Evolutionary conservation across 1,284 basidiomycete genomes (phyloP).

Genomic region (Pholiota adiposa): DNA sequence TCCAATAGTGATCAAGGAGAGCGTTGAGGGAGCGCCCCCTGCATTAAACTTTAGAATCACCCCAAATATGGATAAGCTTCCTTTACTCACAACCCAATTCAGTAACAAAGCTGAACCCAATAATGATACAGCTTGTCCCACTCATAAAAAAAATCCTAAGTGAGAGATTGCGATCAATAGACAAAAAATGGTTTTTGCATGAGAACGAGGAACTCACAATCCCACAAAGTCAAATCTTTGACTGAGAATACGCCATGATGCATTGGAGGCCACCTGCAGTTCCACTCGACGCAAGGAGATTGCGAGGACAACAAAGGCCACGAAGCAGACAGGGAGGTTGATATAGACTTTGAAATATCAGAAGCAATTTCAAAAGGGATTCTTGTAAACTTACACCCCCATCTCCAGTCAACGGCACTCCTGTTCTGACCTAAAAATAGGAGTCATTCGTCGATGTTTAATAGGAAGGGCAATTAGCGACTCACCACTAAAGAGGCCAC

Average conservation of each 20-base stretch:
- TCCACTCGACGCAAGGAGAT: slow-evolving; percentile 60
- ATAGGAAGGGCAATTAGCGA: background rate
- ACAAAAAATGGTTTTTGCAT: background rate
- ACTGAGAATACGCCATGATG: slow-evolving; percentile 59
- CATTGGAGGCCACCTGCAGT: slow-evolving; percentile 45
- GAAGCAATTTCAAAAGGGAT: slow-evolving; percentile 11
- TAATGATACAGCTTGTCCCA: slow-evolving; percentile 73
- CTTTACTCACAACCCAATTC: slow-evolving; percentile 63
- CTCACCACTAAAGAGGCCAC: slow-evolving; percentile 78
- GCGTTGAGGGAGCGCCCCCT: slow-evolving; percentile 68
- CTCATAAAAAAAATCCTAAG: slow-evolving; percentile 70
- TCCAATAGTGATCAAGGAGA: slow-evolving; percentile 63
- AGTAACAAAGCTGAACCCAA: slow-evolving; percentile 78
- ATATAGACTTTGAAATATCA: slow-evolving; percentile 61
- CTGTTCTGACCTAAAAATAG: slow-evolving; percentile 16
- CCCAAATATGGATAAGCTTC: slow-evolving; percentile 11
- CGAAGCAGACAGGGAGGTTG: slow-evolving; percentile 74
- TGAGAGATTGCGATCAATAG: background rate
- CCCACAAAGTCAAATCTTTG: slow-evolving; percentile 74
- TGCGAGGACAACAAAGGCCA: slow-evolving; percentile 60
- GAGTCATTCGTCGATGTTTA: background rate
- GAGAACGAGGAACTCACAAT: slow-evolving; percentile 52
- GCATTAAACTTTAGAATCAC: slow-evolving; percentile 12
- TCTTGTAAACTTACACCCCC: slow-evolving; percentile 66
- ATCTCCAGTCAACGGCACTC: slow-evolving; percentile 64